A percentile compares a stretch with the other conserved stretches of the same genome.
phyloP scores from a whole-genome alignment of 176 grass and related monocot genomes.

The bread wheat (Triticum aestivum) region DNA sequence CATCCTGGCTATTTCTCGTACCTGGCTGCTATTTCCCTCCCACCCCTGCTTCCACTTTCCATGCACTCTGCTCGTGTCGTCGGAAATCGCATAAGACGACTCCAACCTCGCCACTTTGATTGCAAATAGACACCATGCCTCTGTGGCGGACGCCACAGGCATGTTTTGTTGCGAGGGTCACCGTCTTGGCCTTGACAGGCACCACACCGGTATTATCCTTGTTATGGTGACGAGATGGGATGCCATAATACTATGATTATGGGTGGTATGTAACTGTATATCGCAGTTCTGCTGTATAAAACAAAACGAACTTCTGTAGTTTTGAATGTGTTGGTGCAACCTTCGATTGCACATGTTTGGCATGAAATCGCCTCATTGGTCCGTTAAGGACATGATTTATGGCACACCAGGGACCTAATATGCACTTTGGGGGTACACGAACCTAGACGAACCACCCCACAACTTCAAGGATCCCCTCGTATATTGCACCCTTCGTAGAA shows the following conservation, averaged over 20 bases:
- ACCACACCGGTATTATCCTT: background rate
- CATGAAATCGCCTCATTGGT: background rate
- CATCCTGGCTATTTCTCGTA: no score
- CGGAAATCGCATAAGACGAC: background rate
- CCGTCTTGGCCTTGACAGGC: background rate
- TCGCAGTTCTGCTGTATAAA: slow-evolving; percentile 6
- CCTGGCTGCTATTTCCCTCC: background rate
- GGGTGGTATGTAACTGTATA: background rate
- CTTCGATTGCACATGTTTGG: background rate
- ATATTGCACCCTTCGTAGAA: background rate
- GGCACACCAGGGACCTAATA: background rate
- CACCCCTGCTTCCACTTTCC: background rate
- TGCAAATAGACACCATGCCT: background rate
- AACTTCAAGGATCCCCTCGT: background rate
- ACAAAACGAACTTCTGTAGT: background rate
- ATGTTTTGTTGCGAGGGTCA: background rate
- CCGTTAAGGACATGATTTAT: background rate
- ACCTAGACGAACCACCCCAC: background rate
- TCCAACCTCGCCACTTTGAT: background rate
- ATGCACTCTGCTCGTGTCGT: background rate
- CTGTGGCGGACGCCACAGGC: background rate
- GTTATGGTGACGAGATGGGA: background rate
- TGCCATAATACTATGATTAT: background rate
- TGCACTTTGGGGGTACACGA: background rate
- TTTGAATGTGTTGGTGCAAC: background rate